Conservation (phyloP, 495 filamentous ascomycete species). For the Neurospora tetraspora region DNA sequence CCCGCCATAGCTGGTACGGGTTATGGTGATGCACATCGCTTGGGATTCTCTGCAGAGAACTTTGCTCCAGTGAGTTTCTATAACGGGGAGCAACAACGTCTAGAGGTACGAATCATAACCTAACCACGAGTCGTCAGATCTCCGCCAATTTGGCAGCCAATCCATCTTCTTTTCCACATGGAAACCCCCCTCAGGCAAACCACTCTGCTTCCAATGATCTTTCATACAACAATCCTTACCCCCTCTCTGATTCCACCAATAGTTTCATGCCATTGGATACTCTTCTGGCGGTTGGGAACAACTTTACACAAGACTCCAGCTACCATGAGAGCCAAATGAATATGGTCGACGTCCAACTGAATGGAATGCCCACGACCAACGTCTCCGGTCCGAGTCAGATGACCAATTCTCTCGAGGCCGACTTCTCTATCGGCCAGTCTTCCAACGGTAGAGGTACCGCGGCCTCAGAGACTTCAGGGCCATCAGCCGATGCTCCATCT, state of each 20-base stretch:
- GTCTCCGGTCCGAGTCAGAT: not conserved
- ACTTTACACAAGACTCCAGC: not conserved
- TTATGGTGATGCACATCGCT: not conserved
- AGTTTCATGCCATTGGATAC: not conserved
- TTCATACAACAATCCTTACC: not conserved
- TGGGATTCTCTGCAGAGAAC: not conserved
- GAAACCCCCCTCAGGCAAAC: not conserved
- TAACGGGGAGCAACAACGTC: not conserved
- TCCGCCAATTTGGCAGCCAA: not conserved
- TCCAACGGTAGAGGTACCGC: not conserved
- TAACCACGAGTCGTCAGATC: not conserved
- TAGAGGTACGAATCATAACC: not conserved
- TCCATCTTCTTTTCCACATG: not conserved
- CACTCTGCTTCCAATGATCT: not conserved
- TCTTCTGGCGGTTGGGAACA: accelerated
- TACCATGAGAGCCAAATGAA: not conserved
- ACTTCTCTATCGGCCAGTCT: not conserved
- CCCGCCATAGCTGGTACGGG: not conserved
- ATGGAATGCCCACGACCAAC: not conserved
- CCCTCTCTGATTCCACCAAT: not conserved
- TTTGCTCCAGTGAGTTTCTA: not conserved
- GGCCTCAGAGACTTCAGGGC: not conserved
- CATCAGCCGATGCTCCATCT: not conserved
- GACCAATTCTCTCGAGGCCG: not conserved
- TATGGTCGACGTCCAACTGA: not conserved